phyloP scores from a whole-genome alignment of 2,329 filamentous ascomycete species.

The Paracamarosporium sp. region DNA sequence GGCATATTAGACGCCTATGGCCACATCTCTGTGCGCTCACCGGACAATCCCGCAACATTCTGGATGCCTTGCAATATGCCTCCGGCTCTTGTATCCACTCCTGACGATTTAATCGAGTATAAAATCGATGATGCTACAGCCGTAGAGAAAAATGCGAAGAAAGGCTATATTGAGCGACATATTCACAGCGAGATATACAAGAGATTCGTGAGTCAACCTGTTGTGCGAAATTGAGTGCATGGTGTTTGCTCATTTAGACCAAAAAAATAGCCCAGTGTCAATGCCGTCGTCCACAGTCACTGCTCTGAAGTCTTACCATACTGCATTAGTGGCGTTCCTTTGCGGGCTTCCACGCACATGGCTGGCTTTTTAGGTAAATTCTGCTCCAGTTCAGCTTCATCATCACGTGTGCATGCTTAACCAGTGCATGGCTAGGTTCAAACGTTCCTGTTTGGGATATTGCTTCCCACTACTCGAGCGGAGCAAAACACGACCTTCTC shows the following conservation, averaged over 20 bases:
- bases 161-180: slow-evolving; percentile 51
- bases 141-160: slow-evolving; percentile 42
- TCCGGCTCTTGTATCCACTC: slow-evolving; percentile 51
- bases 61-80: slow-evolving; percentile 54
- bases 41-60: slow-evolving; percentile 54
- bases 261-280: slow-evolving; percentile 37
- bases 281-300: slow-evolving; percentile 54
- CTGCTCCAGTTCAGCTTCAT: not conserved
- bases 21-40: slow-evolving; percentile 61
- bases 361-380: slow-evolving; percentile 50
- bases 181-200: slow-evolving; percentile 57
- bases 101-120: slow-evolving; percentile 54
- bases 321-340: slow-evolving; percentile 48
- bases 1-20: slow-evolving; percentile 62
- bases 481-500: slow-evolving; percentile 45
- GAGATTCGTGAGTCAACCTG: slow-evolving; percentile 34
- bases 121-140: slow-evolving; percentile 48
- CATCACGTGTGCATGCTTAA: not conserved
- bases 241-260: not conserved
- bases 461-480: slow-evolving; percentile 32
- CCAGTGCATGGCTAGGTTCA: slow-evolving; percentile 26
- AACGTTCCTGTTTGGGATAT: slow-evolving; percentile 46
- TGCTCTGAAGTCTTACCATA: slow-evolving; percentile 52
- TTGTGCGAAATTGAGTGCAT: not conserved
- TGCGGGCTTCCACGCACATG: slow-evolving; percentile 50